Evolutionary conservation across 1,284 basidiomycete species (phyloP).

Genomic region (Uromyces viciae-fabae): DNA sequence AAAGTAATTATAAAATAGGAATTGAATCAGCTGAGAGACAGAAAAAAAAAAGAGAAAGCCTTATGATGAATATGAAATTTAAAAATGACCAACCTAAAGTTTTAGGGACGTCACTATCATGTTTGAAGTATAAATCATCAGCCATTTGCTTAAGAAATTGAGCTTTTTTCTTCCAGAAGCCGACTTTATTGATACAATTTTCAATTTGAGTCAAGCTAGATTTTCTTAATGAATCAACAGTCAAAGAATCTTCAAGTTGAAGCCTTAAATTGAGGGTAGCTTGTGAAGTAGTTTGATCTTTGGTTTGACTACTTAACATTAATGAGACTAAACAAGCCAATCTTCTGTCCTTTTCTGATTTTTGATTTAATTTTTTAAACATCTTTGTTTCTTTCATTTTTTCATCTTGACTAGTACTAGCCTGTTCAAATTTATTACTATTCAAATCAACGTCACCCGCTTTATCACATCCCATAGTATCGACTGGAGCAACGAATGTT

Average conservation of each 20-base stretch:
- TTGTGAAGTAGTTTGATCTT: constrained; percentile 78
- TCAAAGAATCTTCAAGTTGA: constrained; percentile 71
- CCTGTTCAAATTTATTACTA: constrained; percentile 60
- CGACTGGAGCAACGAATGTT: constrained; percentile 68
- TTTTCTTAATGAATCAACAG: constrained; percentile 66
- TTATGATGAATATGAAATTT: constrained; percentile 59
- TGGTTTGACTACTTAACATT: constrained; percentile 94
- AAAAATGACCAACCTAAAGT: too few relatives aligned
- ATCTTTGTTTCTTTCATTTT: neutral
- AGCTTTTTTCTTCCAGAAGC: constrained; percentile 87
- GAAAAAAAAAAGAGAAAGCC: constrained; percentile 19
- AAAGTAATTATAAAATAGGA: neutral
- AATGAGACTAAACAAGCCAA: constrained; percentile 80
- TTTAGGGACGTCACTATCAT: constrained; percentile 28
- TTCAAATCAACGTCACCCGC: constrained; percentile 58
- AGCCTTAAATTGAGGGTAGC: constrained; percentile 73
- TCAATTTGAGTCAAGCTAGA: constrained; percentile 67
- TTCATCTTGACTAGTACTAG: constrained; percentile 51
- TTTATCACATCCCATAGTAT: constrained; percentile 80
- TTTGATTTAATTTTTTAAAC: too few relatives aligned
- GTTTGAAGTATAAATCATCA: neutral
- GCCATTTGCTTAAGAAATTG: constrained; percentile 53
- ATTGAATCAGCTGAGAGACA: neutral
- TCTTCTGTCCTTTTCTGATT: constrained; percentile 58
- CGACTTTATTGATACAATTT: constrained; percentile 77